Evolutionary conservation across 306 rosid species (phyloP).

Genomic region (Luffa acutangula): DNA sequence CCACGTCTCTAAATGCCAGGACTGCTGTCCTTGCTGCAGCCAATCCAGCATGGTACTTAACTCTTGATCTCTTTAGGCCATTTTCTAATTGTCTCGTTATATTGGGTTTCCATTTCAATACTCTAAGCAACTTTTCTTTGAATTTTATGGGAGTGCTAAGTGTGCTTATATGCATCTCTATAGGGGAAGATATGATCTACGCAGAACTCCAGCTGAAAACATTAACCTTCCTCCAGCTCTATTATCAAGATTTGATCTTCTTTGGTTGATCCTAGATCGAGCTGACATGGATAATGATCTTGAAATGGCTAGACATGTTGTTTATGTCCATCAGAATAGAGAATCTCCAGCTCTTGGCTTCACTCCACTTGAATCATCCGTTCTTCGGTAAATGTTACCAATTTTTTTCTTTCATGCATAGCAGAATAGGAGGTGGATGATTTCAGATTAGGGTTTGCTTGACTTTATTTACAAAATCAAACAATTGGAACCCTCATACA

Average conservation of each 20-base stretch:
- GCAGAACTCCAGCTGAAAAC: constrained; percentile 97
- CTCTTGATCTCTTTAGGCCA: not conserved
- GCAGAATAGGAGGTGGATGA: not conserved
- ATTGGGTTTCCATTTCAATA: not conserved
- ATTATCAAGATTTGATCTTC: constrained; percentile 87
- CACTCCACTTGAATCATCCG: constrained; percentile 91
- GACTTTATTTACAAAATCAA: not conserved
- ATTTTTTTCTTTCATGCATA: constrained; percentile 2
- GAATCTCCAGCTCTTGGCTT: constrained; percentile 92
- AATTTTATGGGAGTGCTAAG: constrained; percentile 16
- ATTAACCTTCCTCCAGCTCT: constrained; percentile 96
- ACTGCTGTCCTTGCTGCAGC: constrained; percentile 99
- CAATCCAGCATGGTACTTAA: constrained; percentile 87
- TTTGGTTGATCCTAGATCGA: constrained; percentile 97
- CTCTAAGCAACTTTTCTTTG: constrained; percentile 4
- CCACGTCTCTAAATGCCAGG: constrained; percentile 95
- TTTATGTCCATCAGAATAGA: constrained; percentile 84
- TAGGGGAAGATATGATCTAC: constrained; percentile 97
- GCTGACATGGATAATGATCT: constrained; percentile 97
- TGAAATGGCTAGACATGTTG: constrained; percentile 96
- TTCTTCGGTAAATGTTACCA: constrained; percentile 59
- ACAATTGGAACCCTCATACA: not conserved
- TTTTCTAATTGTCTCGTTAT: constrained; percentile 5
- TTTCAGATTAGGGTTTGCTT: constrained; percentile 7
- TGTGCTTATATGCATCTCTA: constrained; percentile 17